These are phyloP conservation scores for Rosa persica DNA, from an alignment of 306 rosid species.

Conservation along the genomic window DNA sequence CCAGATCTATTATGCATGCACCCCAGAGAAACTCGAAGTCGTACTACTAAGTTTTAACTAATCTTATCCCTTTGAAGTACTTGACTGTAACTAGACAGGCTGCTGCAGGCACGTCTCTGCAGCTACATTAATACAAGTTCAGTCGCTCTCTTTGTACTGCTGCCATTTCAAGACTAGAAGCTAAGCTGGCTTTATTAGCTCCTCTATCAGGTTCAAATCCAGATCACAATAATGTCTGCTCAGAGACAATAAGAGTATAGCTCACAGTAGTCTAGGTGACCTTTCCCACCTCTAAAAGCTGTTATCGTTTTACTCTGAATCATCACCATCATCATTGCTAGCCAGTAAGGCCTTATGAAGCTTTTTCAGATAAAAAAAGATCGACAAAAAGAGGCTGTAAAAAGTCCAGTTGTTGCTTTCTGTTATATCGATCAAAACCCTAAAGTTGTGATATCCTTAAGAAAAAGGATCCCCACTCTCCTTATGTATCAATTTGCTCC, in stretches of 20 bases:
- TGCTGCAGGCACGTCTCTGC: background rate
- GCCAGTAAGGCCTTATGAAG: constrained; percentile 5
- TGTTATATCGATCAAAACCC: background rate
- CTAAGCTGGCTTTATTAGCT: background rate
- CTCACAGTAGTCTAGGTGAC: constrained; percentile 22
- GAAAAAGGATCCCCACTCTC: background rate
- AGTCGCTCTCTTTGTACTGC: constrained; percentile 21
- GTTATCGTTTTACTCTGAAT: constrained; percentile 28
- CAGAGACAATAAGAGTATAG: constrained; percentile 28
- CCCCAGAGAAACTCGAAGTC: background rate
- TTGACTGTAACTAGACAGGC: constrained; percentile 5
- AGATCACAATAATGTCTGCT: constrained; percentile 26
- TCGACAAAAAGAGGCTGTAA: background rate
- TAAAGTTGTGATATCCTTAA: background rate
- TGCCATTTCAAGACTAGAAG: constrained; percentile 5
- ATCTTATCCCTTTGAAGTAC: constrained; percentile 6
- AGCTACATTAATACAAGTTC: background rate
- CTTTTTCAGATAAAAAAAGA: background rate
- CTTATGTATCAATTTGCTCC: background rate
- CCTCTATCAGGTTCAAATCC: constrained; percentile 6
- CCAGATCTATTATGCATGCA: background rate
- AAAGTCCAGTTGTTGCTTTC: constrained; percentile 18
- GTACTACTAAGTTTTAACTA: background rate
- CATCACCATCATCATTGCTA: constrained; percentile 44
- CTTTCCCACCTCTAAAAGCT: constrained; percentile 36